Conservation (phyloP, 1,284 basidiomycete species). For the Cryptococcus sp. region DNA sequence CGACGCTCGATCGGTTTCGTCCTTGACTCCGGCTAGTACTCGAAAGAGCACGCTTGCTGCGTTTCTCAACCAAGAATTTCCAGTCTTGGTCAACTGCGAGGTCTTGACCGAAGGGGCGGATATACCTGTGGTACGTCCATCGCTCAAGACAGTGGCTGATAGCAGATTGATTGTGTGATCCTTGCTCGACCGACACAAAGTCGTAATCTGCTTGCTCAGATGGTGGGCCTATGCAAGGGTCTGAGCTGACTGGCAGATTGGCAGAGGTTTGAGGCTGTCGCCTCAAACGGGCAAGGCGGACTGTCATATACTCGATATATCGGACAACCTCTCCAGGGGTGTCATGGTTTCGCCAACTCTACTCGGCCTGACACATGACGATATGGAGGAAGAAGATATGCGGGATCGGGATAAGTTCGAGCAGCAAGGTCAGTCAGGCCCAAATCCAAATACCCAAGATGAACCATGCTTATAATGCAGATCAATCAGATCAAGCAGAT, state of each 20-base stretch:
- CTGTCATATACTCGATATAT: conserved; percentile 87
- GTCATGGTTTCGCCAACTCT: conserved; percentile 76
- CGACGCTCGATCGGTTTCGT: conserved; percentile 77
- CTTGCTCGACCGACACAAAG: conserved; percentile 83
- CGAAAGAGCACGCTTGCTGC: conserved; percentile 61
- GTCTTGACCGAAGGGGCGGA: conserved; percentile 89
- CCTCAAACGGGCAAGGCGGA: conserved; percentile 74
- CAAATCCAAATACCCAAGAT: no score
- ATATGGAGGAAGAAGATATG: conserved; percentile 43
- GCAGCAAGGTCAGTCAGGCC: no score
- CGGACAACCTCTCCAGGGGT: conserved; percentile 67
- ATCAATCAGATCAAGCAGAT: conserved; percentile 18
- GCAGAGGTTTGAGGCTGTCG: conserved; percentile 82
- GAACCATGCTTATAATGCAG: no score
- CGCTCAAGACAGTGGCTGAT: neutral
- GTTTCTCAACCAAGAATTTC: conserved; percentile 69
- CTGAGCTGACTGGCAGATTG: conserved; percentile 57
- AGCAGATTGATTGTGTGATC: conserved; percentile 77
- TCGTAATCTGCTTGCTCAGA: conserved; percentile 83
- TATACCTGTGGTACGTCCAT: conserved; percentile 60
- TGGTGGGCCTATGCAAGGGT: conserved; percentile 54
- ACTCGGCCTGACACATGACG: conserved; percentile 74
- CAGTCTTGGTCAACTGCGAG: conserved; percentile 88
- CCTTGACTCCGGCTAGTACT: conserved; percentile 61
- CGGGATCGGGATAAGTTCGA: no score